phyloP scores from a whole-genome alignment of 1,284 basidiomycete genomes.

The Papiliotrema nemorosa region DNA sequence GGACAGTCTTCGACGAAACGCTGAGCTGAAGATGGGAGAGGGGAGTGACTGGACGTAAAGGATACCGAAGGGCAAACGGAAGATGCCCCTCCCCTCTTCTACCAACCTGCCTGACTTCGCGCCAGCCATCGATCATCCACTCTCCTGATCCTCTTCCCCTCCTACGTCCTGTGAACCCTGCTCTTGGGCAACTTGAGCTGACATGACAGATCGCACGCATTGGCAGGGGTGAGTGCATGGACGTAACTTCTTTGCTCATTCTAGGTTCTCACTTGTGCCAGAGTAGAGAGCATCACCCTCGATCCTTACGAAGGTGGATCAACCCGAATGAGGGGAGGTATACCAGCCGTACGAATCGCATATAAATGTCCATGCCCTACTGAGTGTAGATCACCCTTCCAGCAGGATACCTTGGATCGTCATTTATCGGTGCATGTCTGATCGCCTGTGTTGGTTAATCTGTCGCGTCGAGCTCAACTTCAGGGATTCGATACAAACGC shows the following conservation, averaged over 20 bases:
- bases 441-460: slow-evolving; percentile 65
- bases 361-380: not conserved
- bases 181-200: not conserved
- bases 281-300: slow-evolving; percentile 70
- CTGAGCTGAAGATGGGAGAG: too few relatives aligned
- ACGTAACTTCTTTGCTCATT: slow-evolving; percentile 26
- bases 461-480: not conserved
- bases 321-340: slow-evolving; percentile 89
- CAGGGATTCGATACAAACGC: slow-evolving; percentile 84
- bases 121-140: too few relatives aligned
- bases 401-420: slow-evolving; percentile 88
- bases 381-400: slow-evolving; percentile 53
- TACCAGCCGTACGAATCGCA: slow-evolving; percentile 60
- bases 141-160: too few relatives aligned
- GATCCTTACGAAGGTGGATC: slow-evolving; percentile 81
- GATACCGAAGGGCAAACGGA: too few relatives aligned
- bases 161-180: not conserved
- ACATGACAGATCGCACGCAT: slow-evolving; percentile 67
- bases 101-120: too few relatives aligned
- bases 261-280: slow-evolving; percentile 77
- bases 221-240: slow-evolving; percentile 55
- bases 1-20: too few relatives aligned
- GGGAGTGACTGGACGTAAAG: too few relatives aligned
- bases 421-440: slow-evolving; percentile 80
- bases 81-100: too few relatives aligned